Evolutionary conservation across 345 rosid genomes (phyloP).

Genomic region (Eucalyptus camaldulensis): DNA sequence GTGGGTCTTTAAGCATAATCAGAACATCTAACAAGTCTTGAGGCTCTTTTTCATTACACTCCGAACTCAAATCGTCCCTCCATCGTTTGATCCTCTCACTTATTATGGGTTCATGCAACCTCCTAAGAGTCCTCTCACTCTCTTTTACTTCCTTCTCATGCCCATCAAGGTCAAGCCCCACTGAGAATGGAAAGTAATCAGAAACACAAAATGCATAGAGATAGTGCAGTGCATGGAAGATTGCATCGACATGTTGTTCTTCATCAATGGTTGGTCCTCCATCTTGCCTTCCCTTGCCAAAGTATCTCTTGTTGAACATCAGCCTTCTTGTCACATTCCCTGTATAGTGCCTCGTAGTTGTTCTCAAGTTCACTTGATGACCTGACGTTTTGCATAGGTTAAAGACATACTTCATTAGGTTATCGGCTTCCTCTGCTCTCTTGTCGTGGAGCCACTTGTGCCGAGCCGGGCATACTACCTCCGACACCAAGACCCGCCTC

Average conservation of each 20-base stretch:
- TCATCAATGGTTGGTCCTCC: constrained; percentile 10
- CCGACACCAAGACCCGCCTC: constrained; percentile 21
- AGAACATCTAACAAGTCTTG: not conserved
- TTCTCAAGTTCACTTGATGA: not conserved
- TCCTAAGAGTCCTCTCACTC: not conserved
- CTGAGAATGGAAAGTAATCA: constrained; percentile 3
- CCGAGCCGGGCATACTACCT: constrained; percentile 1
- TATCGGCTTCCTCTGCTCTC: constrained; percentile 36
- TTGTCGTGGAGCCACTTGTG: constrained; percentile 9
- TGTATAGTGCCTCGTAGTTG: not conserved
- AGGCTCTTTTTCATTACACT: not conserved
- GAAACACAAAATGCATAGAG: constrained; percentile 1
- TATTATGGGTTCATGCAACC: not conserved
- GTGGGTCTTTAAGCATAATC: not conserved
- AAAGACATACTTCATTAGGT: constrained; percentile 18
- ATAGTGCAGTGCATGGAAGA: not conserved
- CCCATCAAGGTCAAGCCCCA: not conserved
- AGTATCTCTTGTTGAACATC: constrained; percentile 13
- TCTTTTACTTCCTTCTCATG: not conserved
- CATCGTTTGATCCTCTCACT: constrained; percentile 4
- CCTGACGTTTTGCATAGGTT: constrained; percentile 1
- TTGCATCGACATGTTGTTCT: constrained; percentile 8
- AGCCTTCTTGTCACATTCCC: constrained; percentile 10
- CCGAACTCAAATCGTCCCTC: not conserved
- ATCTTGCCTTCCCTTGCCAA: not conserved